Evolutionary conservation across 2,329 filamentous ascomycete genomes (phyloP).

Genomic region (Parastagonospora avenae): DNA sequence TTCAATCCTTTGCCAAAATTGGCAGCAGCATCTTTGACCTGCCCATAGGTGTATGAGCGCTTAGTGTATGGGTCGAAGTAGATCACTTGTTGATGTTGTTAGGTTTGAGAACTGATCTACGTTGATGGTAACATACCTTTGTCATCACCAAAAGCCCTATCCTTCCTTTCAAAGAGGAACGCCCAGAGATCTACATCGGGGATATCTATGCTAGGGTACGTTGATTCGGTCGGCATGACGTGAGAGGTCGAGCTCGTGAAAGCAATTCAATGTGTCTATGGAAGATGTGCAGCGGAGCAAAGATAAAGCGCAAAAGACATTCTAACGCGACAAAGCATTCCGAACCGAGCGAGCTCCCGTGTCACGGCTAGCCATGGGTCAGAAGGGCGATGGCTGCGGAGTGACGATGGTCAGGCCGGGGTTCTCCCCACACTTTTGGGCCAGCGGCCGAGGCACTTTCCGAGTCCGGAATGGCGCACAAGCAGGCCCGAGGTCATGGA

Average conservation of each 20-base stretch:
- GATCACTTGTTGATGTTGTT: slow-evolving; percentile 62
- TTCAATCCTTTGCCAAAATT: slow-evolving; percentile 83
- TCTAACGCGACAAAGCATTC: slow-evolving; percentile 11
- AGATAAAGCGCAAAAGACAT: slow-evolving; percentile 11
- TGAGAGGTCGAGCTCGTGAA: slow-evolving; percentile 5
- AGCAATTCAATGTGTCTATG: slow-evolving; percentile 5
- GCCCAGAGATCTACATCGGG: slow-evolving; percentile 79
- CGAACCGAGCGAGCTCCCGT: slow-evolving; percentile 15
- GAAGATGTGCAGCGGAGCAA: slow-evolving; percentile 7
- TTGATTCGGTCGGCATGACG: slow-evolving; percentile 73
- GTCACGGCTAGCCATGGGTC: slow-evolving; percentile 12
- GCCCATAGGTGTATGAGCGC: slow-evolving; percentile 71
- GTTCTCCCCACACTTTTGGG: slow-evolving; percentile 18
- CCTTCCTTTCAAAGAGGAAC: slow-evolving; percentile 73
- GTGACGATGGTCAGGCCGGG: slow-evolving; percentile 19
- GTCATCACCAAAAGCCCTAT: slow-evolving; percentile 69
- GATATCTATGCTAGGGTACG: slow-evolving; percentile 68
- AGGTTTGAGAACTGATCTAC: slow-evolving; percentile 1
- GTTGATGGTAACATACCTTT: slow-evolving; percentile 60
- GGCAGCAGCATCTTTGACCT: slow-evolving; percentile 68
- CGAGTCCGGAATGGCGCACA: slow-evolving; percentile 3
- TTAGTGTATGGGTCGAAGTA: slow-evolving; percentile 76
- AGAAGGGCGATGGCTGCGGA: slow-evolving; percentile 9
- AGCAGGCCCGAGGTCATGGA: slow-evolving; percentile 23
- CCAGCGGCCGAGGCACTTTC: slow-evolving; percentile 27